Conservation (phyloP, 2,329 filamentous ascomycete genomes). For the Pseudohalonectria lignicola region DNA sequence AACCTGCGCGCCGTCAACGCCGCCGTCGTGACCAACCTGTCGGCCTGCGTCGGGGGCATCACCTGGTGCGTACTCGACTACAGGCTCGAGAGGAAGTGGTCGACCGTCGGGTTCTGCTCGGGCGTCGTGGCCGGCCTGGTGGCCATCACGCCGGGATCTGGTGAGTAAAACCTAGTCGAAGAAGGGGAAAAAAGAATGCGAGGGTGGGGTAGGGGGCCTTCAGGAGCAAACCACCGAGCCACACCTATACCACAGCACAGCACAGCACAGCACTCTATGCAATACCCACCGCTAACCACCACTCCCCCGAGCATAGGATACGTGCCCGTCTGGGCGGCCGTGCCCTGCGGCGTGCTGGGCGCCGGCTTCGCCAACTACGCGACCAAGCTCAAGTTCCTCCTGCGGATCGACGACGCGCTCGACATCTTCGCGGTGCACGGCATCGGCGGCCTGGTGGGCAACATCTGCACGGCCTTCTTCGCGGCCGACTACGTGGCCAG, state of each 20-base stretch:
- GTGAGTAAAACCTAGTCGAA: too few relatives aligned
- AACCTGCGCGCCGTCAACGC: conserved; percentile 87
- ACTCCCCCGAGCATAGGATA: too few relatives aligned
- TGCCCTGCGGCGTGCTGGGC: conserved; percentile 67
- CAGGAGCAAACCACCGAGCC: too few relatives aligned
- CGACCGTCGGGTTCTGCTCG: conserved; percentile 86
- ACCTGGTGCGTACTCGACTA: conserved; percentile 84
- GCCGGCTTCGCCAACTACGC: conserved; percentile 77
- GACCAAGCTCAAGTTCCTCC: conserved; percentile 79
- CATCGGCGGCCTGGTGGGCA: conserved; percentile 68
- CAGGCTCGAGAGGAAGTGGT: conserved; percentile 87
- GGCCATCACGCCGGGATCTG: conserved; percentile 74
- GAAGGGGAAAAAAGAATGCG: too few relatives aligned
- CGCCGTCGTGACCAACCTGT: conserved; percentile 76
- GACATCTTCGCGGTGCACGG: conserved; percentile 83
- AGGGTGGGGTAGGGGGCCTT: too few relatives aligned
- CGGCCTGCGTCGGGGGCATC: conserved; percentile 70
- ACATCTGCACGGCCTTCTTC: conserved; percentile 71
- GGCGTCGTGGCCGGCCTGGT: conserved; percentile 81
- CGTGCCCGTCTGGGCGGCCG: conserved; percentile 74
- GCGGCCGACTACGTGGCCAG: conserved; percentile 76
- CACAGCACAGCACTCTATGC: too few relatives aligned
- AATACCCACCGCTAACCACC: too few relatives aligned
- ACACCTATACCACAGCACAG: too few relatives aligned
- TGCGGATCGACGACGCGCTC: conserved; percentile 72